Evolutionary conservation across 208 protist species (phyloP), one percentile per base, ranked within the genome.

Genomic region (Trypanosoma lewisi): DNA sequence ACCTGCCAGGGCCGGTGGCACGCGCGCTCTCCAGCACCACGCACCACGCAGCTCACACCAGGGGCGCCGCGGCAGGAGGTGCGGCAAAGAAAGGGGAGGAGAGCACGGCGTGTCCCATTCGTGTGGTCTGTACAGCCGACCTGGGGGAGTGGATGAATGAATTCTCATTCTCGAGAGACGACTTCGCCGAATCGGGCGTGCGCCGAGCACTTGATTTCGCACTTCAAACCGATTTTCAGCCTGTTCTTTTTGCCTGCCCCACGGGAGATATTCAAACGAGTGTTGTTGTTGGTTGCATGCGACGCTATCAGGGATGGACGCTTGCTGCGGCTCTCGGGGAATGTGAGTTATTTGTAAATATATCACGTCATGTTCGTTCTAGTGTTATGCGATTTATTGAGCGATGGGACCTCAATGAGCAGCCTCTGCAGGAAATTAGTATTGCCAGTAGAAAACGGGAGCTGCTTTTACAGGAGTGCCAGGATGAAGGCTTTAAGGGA

Each of bases 221-320:
- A 9, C 75, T 97, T 23, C 77, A 96, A 52, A 62, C 69, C 21
- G 73, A 80, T 28, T 89, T 80, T 70, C 83, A 97, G 74, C 93
- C 93, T n/a, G 71, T 97, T 27, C 82, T 97, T 42, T 85, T 97
- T 25, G 60, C 79, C 14, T 96, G 89, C 48, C 84, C 89, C 11
- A 89, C 82, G 2, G 93, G 93, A 25, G 83, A 96, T 48, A 60
- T 96, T 14, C 82, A 95, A 49, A 97, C 93, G 30, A 94, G 82
- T 49, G 79, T 90, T 1, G 54, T 96, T 8, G 76, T 95, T 1
- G 89, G 84, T 17, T 97, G 93, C 78, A 81, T 96, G 64, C 79
- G 91, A 19, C 89, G 83, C 21, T 82, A 86, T 42, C 85, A 95
- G 67, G 68, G 82, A 59, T 96, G 91, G 89, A 72, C 79, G 4